Evolutionary conservation across 2,329 filamentous ascomycete genomes (phyloP).

Genomic region (Tolypocladium tropicale): DNA sequence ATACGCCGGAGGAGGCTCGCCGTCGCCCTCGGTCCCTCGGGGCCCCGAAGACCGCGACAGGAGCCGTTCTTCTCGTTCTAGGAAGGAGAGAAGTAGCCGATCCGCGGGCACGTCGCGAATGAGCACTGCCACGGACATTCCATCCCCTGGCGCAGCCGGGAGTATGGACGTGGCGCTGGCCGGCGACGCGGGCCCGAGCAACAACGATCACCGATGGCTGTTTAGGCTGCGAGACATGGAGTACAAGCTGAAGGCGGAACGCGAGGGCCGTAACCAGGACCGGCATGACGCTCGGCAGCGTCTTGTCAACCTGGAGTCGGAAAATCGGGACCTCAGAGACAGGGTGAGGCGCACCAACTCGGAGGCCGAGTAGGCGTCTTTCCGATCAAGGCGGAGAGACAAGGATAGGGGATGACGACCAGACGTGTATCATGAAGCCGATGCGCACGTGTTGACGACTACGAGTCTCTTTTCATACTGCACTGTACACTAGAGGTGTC

Average conservation of each 20-base stretch:
- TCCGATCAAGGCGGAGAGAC: neutral
- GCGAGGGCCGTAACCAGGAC: conserved; percentile 78
- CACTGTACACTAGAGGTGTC: neutral
- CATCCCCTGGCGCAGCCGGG: conserved; percentile 10
- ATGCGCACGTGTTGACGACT: neutral
- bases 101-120: conserved; percentile 20
- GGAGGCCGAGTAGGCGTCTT: conserved; percentile 11
- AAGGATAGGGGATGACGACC: neutral
- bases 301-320: conserved; percentile 62
- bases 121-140: conserved; percentile 16
- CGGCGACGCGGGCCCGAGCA: conserved; percentile 11
- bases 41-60: conserved; percentile 37
- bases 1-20: conserved; percentile 33
- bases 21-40: conserved; percentile 42
- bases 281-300: conserved; percentile 73
- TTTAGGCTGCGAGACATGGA: conserved; percentile 81
- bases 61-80: conserved; percentile 23
- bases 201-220: conserved; percentile 67
- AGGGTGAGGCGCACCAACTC: conserved; percentile 38
- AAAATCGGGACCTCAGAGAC: conserved; percentile 60
- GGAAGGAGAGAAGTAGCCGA: conserved; percentile 17
- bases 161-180: conserved; percentile 18
- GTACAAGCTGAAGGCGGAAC: conserved; percentile 76
- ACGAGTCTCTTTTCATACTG: neutral
- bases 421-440: neutral